Base-by-base conservation (phyloP, 2,329 filamentous ascomycete genomes). In the Colletotrichum caudatum region DNA sequence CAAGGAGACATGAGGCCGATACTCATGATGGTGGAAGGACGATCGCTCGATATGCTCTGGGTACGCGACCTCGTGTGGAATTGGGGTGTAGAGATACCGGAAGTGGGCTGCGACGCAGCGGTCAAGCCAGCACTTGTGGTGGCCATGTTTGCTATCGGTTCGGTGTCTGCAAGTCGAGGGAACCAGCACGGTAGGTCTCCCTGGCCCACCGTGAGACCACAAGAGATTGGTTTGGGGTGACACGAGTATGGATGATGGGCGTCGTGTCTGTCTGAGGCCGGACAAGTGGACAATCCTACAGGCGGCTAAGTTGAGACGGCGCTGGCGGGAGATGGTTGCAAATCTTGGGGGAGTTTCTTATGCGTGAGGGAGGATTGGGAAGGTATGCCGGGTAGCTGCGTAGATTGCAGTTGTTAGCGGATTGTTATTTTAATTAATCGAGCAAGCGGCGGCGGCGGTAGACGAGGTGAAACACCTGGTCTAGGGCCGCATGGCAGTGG, bases 41-140 rank as follows among this genome's bases (percentile, higher is more conserved):
- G 84, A 80, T 94, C 92, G 84, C 92, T 93, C 72, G 90, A 93
- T 74, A 92, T 86, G 81, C 91, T 93, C 74, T 88, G 87, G 18
- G 87, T 85, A 76, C 88, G 84, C 46, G 88, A 88, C 75, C 81
- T 79, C 72, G 78, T 76, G 56, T 77, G 78, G 64, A 80, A 78
- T 35, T 79, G 63, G 37, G 76, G 79, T 56, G 81, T 81, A 53
- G 77, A 71, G 68, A 79, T 74, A 71, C 76, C 80, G 50, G 81
- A 81, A 29, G 78, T 72, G 73, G 80, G 80, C 69, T 78, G 78
- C 69, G 80, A 81, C 76, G 66, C 65, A 48, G 39, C 41, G 54
- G 62, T 51, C 71, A 72, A 63, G 66, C 75, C 73, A 50, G 66
- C 59, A 37, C 14, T 51, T 58, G 66, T 50, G 57, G 44, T 61